These are phyloP conservation scores for Jatropha podagrica DNA, from an alignment of 441 rosid genomes.

Conservation along the genomic window DNA sequence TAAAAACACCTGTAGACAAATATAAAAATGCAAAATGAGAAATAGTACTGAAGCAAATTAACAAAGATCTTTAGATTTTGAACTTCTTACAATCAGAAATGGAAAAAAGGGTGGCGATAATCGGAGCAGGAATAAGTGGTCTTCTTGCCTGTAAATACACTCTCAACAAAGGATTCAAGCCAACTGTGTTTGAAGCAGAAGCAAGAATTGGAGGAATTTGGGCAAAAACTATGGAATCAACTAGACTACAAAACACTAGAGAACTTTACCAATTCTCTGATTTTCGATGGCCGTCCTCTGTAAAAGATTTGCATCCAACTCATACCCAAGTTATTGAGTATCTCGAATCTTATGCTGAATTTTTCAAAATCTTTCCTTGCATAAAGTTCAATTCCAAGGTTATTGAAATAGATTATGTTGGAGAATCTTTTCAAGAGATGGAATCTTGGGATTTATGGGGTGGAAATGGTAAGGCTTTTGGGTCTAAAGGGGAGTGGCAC, in stretches of 20 bases:
- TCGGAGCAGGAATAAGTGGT: slow-evolving; percentile 50
- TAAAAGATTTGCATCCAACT: slow-evolving; percentile 25
- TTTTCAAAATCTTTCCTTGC: slow-evolving; percentile 28
- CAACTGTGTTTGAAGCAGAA: slow-evolving; percentile 38
- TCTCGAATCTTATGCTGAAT: slow-evolving; percentile 34
- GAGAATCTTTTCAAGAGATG: slow-evolving; percentile 19
- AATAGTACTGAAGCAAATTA: no score
- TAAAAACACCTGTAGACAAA: no score
- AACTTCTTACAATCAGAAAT: neutral
- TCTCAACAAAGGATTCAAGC: slow-evolving; percentile 37
- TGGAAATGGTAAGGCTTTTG: slow-evolving; percentile 30
- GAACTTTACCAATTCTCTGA: slow-evolving; percentile 37
- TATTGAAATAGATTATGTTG: slow-evolving; percentile 26
- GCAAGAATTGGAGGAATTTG: slow-evolving; percentile 41
- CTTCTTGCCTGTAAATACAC: slow-evolving; percentile 41
- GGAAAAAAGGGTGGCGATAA: slow-evolving; percentile 33
- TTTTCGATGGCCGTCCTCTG: slow-evolving; percentile 42
- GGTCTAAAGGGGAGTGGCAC: slow-evolving; percentile 30
- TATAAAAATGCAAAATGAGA: no score
- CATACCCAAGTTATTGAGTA: slow-evolving; percentile 26
- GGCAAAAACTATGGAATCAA: slow-evolving; percentile 33
- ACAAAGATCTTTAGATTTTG: neutral
- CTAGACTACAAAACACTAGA: slow-evolving; percentile 34
- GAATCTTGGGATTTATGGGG: slow-evolving; percentile 32
- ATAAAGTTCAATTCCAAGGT: slow-evolving; percentile 34